Evolutionary conservation across 2,329 filamentous ascomycete species (phyloP), one percentile per base, ranked within the genome.

Genomic region (Scedosporium dehoogii): DNA sequence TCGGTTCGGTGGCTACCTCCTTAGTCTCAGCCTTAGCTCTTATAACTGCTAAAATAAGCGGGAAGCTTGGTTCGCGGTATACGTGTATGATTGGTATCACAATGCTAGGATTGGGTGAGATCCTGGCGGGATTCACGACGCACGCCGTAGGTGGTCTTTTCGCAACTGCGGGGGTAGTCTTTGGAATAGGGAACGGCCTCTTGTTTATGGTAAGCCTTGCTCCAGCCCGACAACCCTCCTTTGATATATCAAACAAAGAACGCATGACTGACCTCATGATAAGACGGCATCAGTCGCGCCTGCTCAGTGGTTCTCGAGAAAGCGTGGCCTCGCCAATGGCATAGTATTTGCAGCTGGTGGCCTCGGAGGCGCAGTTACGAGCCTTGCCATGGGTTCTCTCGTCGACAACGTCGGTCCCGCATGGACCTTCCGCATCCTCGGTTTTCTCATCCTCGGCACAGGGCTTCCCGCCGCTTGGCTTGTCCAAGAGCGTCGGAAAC

Each of bases 381-480:
- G 76, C 60, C 76, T 84, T 29, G 75, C 73, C 4, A 70, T 83
- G 10, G 75, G 85, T 60, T 74, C 71, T 0, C 67, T 85, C 44
- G 78, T 82, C 59, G 69, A 74, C 1, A 70, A 68, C 2, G 70
- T 78, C 21, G 81, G 77, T 23, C 71, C 72, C 2, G 77, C 73
- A 1, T 85, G 80, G 81, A 75, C 80, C 1, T 83, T 81, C 64
- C 76, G 81, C 6, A 75, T 82, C 21, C 71, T 85, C 0, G 82
- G 81, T 0, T 67, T 85, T n/a, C 64, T 78, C 9, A 82, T 78
- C 1, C 69, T 84, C 5, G 77, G 69, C 0, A 85, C 82, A 0
- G 81, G 82, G 0, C 67, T 85, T 0, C 83, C 84, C 2, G 80
- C 81, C 1, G 82, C 82, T 0, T 82, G 74, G 63, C 67, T 85